These are phyloP conservation scores for Trametes versicolor DNA, from an alignment of 1,284 basidiomycete species.

Conservation along the genomic window DNA sequence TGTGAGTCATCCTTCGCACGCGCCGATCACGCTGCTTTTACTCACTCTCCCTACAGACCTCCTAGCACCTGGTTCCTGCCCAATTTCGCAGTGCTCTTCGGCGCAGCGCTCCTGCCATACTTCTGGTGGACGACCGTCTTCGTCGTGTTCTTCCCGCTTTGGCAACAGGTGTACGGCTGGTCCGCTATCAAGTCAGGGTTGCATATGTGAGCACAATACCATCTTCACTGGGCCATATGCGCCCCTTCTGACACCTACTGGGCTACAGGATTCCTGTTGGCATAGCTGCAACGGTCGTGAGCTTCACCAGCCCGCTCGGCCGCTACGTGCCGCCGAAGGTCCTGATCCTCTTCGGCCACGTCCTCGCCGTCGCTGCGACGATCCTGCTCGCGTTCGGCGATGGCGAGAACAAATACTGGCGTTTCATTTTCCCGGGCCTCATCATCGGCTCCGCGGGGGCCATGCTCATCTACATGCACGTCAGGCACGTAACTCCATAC, in stretches of 20 bases:
- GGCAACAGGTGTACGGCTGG: constrained; percentile 51
- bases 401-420: constrained; percentile 49
- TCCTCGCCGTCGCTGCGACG: constrained; percentile 45
- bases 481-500: constrained; percentile 37
- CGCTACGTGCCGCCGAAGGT: constrained; percentile 46
- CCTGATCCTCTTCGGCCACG: constrained; percentile 49
- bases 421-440: constrained; percentile 52
- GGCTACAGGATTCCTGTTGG: constrained; percentile 39
- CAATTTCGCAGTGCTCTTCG: constrained; percentile 49
- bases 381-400: constrained; percentile 49
- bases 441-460: constrained; percentile 51
- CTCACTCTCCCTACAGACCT: constrained; percentile 5
- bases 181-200: constrained; percentile 43
- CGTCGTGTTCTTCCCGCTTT: constrained; percentile 45
- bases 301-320: constrained; percentile 47
- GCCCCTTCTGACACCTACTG: neutral
- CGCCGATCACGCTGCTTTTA: neutral
- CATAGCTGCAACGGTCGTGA: constrained; percentile 41
- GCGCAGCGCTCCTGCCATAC: constrained; percentile 48
- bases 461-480: constrained; percentile 33
- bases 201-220: constrained; percentile 45
- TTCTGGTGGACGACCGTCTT: constrained; percentile 50
- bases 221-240: neutral
- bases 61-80: constrained; percentile 39
- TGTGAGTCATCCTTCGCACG: constrained; percentile 40